phyloP scores from a whole-genome alignment of 768 basidiomycete genomes.

The Coprinopsis sp. region DNA sequence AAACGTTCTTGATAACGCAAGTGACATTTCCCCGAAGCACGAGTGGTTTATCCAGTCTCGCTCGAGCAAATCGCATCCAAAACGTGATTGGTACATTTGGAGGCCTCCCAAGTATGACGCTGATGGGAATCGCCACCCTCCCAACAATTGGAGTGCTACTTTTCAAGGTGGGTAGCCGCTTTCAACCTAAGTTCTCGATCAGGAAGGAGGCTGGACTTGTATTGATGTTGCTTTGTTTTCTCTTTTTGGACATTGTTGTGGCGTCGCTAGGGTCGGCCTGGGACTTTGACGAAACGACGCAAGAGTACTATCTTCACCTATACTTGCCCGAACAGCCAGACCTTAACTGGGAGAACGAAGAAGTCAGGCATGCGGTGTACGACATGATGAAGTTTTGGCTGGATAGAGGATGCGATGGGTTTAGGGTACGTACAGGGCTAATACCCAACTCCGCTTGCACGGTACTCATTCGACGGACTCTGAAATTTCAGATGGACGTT shows the following conservation, averaged over 20 bases:
- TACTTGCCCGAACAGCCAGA: conserved; percentile 68
- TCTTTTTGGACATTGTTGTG: neutral
- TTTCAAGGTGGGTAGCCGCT: conserved; percentile 49
- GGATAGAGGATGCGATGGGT: conserved; percentile 70
- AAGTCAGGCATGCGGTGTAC: conserved; percentile 53
- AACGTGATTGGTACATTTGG: conserved; percentile 79
- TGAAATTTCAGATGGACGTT: conserved; percentile 51
- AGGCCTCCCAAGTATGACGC: conserved; percentile 50
- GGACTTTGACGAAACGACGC: conserved; percentile 59
- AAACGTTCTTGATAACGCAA: neutral
- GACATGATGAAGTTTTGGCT: conserved; percentile 72
- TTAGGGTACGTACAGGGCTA: conserved; percentile 44
- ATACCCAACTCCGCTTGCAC: neutral
- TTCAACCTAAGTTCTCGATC: neutral
- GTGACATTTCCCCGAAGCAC: conserved; percentile 39
- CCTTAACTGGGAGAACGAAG: conserved; percentile 71
- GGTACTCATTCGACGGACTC: neutral
- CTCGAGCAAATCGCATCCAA: conserved; percentile 47
- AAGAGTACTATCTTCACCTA: conserved; percentile 72
- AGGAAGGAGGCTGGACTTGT: neutral
- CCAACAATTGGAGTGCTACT: conserved; percentile 69
- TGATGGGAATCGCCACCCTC: conserved; percentile 51
- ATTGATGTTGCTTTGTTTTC: neutral
- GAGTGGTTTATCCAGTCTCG: conserved; percentile 64
- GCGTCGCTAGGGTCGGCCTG: conserved; percentile 53